These are phyloP conservation scores for Neopestalotiopsis rosae DNA, from an alignment of 2,329 filamentous ascomycete species.

Conservation along the genomic window DNA sequence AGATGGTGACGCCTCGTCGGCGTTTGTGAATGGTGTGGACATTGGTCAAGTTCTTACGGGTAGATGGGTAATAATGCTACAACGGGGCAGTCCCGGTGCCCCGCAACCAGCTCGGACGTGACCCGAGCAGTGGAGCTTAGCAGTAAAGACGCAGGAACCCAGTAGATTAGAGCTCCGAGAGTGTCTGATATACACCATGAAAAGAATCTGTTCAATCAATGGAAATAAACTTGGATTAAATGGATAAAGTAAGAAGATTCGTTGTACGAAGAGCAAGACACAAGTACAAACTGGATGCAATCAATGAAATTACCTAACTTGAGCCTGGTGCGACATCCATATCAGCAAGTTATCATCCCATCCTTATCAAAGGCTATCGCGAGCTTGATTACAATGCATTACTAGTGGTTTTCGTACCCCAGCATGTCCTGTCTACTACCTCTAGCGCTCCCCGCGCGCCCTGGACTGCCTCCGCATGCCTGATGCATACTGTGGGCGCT, in stretches of 20 bases:
- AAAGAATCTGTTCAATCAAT: too few species aligned
- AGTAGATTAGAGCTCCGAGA: too few species aligned
- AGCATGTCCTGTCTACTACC: background rate
- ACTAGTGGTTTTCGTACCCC: background rate
- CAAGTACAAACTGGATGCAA: background rate
- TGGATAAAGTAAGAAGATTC: too few species aligned
- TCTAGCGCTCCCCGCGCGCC: background rate
- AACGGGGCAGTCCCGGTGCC: background rate
- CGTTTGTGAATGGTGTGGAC: constrained; percentile 4
- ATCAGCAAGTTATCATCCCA: background rate
- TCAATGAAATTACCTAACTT: background rate
- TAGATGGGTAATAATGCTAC: too few species aligned
- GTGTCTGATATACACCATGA: too few species aligned
- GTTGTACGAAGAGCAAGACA: too few species aligned
- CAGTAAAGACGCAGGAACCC: background rate
- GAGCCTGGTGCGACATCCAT: background rate
- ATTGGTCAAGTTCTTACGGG: background rate
- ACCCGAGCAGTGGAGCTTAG: background rate
- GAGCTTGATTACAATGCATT: background rate
- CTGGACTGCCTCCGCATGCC: too few species aligned
- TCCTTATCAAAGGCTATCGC: background rate
- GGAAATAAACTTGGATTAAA: too few species aligned
- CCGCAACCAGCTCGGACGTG: background rate
- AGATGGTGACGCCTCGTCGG: constrained; percentile 15
- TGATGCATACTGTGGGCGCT: background rate